Base-by-base conservation (phyloP, 108 stramenopile genomes). In the Fistulifera pelliculosa region DNA sequence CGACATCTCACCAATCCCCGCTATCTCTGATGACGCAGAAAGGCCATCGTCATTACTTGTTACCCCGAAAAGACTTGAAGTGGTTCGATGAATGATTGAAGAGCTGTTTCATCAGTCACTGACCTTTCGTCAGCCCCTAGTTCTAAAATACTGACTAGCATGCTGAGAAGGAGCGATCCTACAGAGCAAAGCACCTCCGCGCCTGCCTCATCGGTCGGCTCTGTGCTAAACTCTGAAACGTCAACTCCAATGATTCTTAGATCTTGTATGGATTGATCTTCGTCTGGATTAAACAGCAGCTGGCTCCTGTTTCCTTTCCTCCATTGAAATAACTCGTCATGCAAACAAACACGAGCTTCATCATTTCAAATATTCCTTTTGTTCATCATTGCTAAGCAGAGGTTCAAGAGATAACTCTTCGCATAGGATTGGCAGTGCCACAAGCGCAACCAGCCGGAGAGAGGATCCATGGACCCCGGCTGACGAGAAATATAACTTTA, bases 61-160 rank as follows among this genome's bases (percentile, higher is more conserved):
- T 1, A 39, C 53, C 54, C 27, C 25, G 78, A 58, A 10, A 85
- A 61, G 0, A 55, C 42, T 21, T 45, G 41, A 10, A 89, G 69
- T 18, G 54, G 47, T 24, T 75, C 77, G 21, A 83, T 23, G 27
- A 78, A 68, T 1, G 71, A 58, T 44, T 64, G 58, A 1, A 87
- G 55, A 6, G 71, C 42, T 19, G 26, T 44, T 62, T 87, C 85
- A 44, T 87, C 90, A 17, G 56, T 28, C 8, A 31, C 23, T 12
- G 79, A 71, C 7, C 90, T 67, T 19, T 70, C 43, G 28, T 74
- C 63, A 10, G 72, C 60, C 26, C 85, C 90, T 25, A 85, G 61
- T 55, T 91, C 90, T 26, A 91, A 52, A 11, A 91, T 59, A n/a
- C 85, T 66, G 41, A 83, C 61, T 40, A 91, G 55, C n/a, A 91